phyloP scores from a whole-genome alignment of 140 eudicot species.

The Cichorium intybus region DNA sequence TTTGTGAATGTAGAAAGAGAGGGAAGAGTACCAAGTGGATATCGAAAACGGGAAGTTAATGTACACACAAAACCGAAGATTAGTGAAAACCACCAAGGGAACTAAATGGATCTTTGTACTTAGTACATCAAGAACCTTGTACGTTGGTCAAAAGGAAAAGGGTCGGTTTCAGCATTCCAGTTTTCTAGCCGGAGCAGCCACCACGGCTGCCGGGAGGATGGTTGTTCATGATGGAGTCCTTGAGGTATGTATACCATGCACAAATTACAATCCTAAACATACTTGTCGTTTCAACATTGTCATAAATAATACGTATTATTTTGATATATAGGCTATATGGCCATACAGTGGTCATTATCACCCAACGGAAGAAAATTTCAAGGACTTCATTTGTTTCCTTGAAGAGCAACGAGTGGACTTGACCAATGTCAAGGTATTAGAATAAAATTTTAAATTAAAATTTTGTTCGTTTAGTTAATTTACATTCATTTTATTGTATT shows the following conservation, averaged over 20 bases:
- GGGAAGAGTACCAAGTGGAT: slow-evolving; percentile 63
- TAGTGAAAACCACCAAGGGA: slow-evolving; percentile 47
- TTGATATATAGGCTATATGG: slow-evolving; percentile 66
- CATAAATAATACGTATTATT: neutral
- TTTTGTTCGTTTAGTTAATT: neutral
- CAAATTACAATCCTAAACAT: neutral
- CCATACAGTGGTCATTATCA: slow-evolving; percentile 83
- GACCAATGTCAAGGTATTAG: slow-evolving; percentile 56
- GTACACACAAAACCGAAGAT: slow-evolving; percentile 39
- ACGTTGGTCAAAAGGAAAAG: slow-evolving; percentile 63
- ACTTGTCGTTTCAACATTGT: neutral
- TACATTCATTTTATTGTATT: no score
- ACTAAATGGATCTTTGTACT: slow-evolving; percentile 81
- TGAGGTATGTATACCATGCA: slow-evolving; percentile 34
- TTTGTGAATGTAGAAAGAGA: slow-evolving; percentile 44
- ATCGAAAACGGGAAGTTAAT: slow-evolving; percentile 52
- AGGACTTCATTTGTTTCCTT: slow-evolving; percentile 55
- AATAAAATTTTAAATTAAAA: neutral
- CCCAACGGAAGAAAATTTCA: slow-evolving; percentile 74
- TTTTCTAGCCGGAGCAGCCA: slow-evolving; percentile 74
- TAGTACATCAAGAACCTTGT: slow-evolving; percentile 59
- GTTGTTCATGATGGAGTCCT: slow-evolving; percentile 57
- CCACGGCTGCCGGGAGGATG: slow-evolving; percentile 71
- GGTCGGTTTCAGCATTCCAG: slow-evolving; percentile 78
- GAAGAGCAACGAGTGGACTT: slow-evolving; percentile 59